Conservation (phyloP, 2,329 filamentous ascomycete species). For the Byssochlamys sp. region DNA sequence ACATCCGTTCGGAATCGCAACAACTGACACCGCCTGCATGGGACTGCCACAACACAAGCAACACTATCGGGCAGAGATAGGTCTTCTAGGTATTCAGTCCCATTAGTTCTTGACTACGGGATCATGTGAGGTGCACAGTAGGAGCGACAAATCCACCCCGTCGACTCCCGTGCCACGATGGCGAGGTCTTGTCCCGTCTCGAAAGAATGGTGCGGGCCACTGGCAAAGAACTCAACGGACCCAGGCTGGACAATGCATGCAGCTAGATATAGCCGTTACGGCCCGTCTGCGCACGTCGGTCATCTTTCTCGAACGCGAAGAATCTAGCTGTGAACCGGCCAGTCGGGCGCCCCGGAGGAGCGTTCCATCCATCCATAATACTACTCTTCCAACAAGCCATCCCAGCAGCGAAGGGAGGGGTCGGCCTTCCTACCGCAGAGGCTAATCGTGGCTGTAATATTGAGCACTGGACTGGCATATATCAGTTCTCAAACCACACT, state of each 20-base stretch:
- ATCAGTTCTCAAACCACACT: slow-evolving; percentile 3
- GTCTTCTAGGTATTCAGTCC: slow-evolving; percentile 13
- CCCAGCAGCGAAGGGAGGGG: slow-evolving; percentile 13
- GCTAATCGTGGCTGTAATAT: slow-evolving; percentile 10
- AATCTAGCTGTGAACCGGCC: neutral
- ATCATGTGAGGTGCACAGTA: slow-evolving; percentile 1
- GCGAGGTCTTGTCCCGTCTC: slow-evolving; percentile 5
- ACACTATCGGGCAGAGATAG: slow-evolving; percentile 14
- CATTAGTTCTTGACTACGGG: slow-evolving; percentile 6
- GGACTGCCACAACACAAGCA: neutral
- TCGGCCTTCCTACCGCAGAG: slow-evolving; percentile 9
- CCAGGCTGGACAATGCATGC: slow-evolving; percentile 1
- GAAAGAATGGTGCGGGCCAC: slow-evolving; percentile 8
- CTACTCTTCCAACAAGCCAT: slow-evolving; percentile 9
- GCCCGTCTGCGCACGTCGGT: neutral
- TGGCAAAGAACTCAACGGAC: slow-evolving; percentile 5
- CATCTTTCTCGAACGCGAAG: neutral
- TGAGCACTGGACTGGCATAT: slow-evolving; percentile 3
- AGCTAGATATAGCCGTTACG: slow-evolving; percentile 1
- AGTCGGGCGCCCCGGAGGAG: neutral
- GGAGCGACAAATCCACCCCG: neutral
- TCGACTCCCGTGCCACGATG: slow-evolving; percentile 8
- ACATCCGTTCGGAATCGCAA: neutral
- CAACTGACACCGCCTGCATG: neutral
- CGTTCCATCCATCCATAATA: neutral